A percentile compares a stretch with the other conserved stretches of the same genome.
Conservation (phyloP, 1,284 basidiomycete genomes). For the Termitomyces sp. region DNA sequence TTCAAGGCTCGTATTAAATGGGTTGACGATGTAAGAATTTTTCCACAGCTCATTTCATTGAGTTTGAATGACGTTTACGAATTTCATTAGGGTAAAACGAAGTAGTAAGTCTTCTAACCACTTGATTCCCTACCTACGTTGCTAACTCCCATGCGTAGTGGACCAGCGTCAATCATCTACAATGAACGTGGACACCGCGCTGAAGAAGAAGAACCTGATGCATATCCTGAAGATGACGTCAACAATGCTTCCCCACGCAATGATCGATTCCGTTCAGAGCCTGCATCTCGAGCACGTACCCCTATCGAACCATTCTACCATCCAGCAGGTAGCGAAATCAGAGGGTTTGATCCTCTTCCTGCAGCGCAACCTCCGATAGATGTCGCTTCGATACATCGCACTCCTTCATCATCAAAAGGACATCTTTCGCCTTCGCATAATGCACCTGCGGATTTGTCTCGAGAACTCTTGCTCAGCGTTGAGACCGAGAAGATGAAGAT, state of each 20-base stretch:
- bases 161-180: conserved; percentile 73
- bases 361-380: conserved; percentile 8
- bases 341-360: conserved; percentile 12
- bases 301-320: conserved; percentile 26
- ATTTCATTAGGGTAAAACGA: conserved; percentile 45
- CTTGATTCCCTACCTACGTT: not conserved
- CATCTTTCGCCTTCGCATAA: conserved; percentile 10
- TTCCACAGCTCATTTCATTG: conserved; percentile 4
- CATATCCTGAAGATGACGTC: conserved; percentile 49
- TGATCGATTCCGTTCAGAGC: conserved; percentile 22
- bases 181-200: conserved; percentile 70
- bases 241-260: conserved; percentile 23
- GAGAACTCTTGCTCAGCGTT: conserved; percentile 10
- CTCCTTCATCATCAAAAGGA: conserved; percentile 10
- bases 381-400: conserved; percentile 11
- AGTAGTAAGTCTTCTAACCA: conserved; percentile 45
- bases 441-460: conserved; percentile 16
- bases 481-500: conserved; percentile 21
- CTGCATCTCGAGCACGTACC: conserved; percentile 27
- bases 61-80: not conserved
- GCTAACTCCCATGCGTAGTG: conserved; percentile 33
- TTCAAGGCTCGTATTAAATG: conserved; percentile 77
- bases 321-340: conserved; percentile 20
- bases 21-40: conserved; percentile 59
- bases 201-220: conserved; percentile 63